A percentile compares a stretch with the other conserved stretches of the same genome.
Evolutionary conservation across 768 basidiomycete genomes (phyloP).

Genomic region (Mycena haematopus): DNA sequence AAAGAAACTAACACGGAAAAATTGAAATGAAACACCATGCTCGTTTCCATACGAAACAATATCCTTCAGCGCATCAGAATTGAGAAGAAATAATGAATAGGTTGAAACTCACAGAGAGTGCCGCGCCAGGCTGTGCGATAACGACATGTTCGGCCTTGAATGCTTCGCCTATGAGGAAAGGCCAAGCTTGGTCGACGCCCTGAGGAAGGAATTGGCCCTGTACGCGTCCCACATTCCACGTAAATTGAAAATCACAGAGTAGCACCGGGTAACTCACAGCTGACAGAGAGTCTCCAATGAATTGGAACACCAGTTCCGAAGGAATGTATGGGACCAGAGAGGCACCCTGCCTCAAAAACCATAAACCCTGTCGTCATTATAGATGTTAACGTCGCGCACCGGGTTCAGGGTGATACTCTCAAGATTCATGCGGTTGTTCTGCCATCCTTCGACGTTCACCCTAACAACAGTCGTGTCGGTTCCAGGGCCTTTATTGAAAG

Average conservation of each 20-base stretch:
- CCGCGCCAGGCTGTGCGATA: conserved; percentile 61
- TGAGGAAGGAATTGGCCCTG: conserved; percentile 61
- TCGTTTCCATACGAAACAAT: conserved; percentile 58
- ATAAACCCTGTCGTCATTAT: neutral
- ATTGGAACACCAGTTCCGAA: conserved; percentile 54
- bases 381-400: conserved; percentile 38
- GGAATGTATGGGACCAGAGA: conserved; percentile 51
- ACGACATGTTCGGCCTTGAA: conserved; percentile 61
- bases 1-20: conserved; percentile 47
- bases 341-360: conserved; percentile 48
- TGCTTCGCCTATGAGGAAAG: conserved; percentile 54
- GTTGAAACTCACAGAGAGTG: conserved; percentile 44
- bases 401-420: conserved; percentile 52
- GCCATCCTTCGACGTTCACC: conserved; percentile 63
- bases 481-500: neutral
- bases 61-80: conserved; percentile 40
- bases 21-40: conserved; percentile 59
- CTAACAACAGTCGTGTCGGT: conserved; percentile 41
- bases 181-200: conserved; percentile 65
- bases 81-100: neutral
- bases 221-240: conserved; percentile 3
- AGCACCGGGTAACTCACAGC: conserved; percentile 43
- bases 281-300: conserved; percentile 65
- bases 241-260: neutral
- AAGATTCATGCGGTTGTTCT: conserved; percentile 62